A percentile compares a stretch with the other conserved stretches of the same genome.
Evolutionary conservation across 2,329 filamentous ascomycete species (phyloP).

Genomic region (Lecanosticta acicola): DNA sequence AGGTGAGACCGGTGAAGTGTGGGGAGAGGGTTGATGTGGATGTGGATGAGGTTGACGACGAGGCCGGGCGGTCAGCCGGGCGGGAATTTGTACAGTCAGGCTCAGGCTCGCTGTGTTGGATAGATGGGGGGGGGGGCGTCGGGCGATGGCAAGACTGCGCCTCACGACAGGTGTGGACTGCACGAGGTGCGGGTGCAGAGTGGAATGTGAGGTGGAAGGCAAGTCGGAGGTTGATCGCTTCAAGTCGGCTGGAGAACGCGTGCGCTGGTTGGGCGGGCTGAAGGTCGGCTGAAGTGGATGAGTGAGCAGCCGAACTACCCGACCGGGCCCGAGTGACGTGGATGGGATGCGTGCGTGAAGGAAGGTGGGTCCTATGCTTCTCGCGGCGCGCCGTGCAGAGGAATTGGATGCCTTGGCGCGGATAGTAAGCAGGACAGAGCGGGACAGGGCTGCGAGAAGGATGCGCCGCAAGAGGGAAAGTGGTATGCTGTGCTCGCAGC

Average conservation of each 20-base stretch:
- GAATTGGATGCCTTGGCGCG: too few relatives aligned
- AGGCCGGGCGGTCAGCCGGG: background rate
- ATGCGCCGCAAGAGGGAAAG: too few relatives aligned
- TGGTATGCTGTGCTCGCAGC: too few relatives aligned
- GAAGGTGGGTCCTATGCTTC: background rate
- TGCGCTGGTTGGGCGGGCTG: background rate
- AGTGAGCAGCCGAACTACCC: background rate
- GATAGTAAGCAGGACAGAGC: too few relatives aligned
- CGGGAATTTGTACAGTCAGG: background rate
- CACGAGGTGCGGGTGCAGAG: background rate
- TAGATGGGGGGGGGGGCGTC: background rate
- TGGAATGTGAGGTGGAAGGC: background rate
- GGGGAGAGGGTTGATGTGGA: background rate
- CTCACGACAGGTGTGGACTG: background rate
- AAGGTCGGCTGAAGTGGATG: background rate
- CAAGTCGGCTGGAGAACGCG: background rate
- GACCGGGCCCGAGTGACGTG: background rate
- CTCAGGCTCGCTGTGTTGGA: background rate
- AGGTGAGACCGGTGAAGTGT: slow-evolving; percentile 11
- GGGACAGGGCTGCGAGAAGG: too few relatives aligned
- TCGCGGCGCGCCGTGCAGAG: too few relatives aligned
- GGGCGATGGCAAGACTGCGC: background rate
- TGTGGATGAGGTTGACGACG: background rate
- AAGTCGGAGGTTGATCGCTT: background rate
- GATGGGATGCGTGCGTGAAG: background rate